Evolutionary conservation across 2,329 filamentous ascomycete species (phyloP).

Genomic region (Penicillium verrucosum): DNA sequence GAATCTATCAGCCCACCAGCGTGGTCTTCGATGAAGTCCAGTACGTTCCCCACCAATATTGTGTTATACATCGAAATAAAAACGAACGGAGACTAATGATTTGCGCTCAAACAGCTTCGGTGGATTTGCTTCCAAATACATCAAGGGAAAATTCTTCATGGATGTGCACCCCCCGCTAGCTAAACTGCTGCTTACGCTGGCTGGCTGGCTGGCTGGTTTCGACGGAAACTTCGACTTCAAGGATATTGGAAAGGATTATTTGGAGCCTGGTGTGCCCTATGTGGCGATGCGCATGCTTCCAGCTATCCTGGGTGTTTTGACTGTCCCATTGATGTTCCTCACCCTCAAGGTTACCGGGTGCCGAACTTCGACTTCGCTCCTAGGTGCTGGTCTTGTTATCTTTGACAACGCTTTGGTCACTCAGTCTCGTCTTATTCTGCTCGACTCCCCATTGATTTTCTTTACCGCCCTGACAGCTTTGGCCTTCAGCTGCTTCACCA

Average conservation of each 20-base stretch:
- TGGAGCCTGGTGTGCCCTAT: constrained; percentile 92
- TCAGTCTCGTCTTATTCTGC: constrained; percentile 89
- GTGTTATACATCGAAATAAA: constrained; percentile 2
- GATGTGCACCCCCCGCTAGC: constrained; percentile 98
- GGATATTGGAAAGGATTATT: constrained; percentile 97
- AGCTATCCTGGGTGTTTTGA: constrained; percentile 79
- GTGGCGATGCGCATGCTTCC: constrained; percentile 96
- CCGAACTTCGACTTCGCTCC: constrained; percentile 74
- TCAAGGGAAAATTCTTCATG: constrained; percentile 99
- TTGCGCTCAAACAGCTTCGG: constrained; percentile 67
- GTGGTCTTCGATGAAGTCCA: constrained; percentile 99
- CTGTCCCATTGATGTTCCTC: constrained; percentile 90
- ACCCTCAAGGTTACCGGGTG: constrained; percentile 89
- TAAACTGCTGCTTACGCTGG: constrained; percentile 92
- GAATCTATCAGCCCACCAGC: constrained; percentile 92
- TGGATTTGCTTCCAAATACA: constrained; percentile 97
- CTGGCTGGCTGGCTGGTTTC: constrained; percentile 92
- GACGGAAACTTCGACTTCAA: constrained; percentile 98
- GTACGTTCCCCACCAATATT: constrained; percentile 55
- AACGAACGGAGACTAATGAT: constrained; percentile 2
- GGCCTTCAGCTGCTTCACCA: constrained; percentile 88
- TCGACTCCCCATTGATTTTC: constrained; percentile 91
- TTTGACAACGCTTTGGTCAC: constrained; percentile 97
- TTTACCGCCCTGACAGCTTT: constrained; percentile 90
- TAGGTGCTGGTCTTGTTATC: constrained; percentile 83